These are phyloP conservation scores for Hypoxylon sp. DNA, from an alignment of 2,329 filamentous ascomycete species.

Conservation along the genomic window DNA sequence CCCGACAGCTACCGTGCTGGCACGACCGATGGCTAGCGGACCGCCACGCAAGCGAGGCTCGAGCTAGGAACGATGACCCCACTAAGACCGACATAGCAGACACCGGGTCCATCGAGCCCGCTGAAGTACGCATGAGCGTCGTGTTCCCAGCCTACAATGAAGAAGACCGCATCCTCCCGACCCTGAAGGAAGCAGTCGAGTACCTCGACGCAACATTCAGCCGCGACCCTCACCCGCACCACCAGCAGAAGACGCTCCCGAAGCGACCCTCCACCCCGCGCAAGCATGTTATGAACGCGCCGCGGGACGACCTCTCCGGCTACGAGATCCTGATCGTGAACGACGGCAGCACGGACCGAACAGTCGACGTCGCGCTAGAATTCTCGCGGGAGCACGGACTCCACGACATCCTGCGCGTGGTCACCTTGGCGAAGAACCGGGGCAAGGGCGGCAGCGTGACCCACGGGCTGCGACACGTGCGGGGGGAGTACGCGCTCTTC, in stretches of 20 bases:
- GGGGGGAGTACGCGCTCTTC: conserved; percentile 90
- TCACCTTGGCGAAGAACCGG: conserved; percentile 82
- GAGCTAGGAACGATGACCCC: conserved; percentile 53
- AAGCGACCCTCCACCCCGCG: conserved; percentile 50
- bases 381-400: conserved; percentile 82
- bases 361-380: conserved; percentile 80
- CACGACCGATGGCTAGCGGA: conserved; percentile 79
- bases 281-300: conserved; percentile 54
- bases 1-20: conserved; percentile 83
- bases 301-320: conserved; percentile 62
- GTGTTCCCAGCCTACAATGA: conserved; percentile 98
- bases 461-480: conserved; percentile 91
- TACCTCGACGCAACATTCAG: conserved; percentile 86
- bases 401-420: conserved; percentile 83
- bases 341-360: conserved; percentile 88
- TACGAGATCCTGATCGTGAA: conserved; percentile 96
- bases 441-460: conserved; percentile 97
- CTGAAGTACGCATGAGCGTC: conserved; percentile 88
- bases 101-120: conserved; percentile 73
- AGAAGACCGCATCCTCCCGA: conserved; percentile 82
- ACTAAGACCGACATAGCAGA: conserved; percentile 58
- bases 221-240: conserved; percentile 51
- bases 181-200: conserved; percentile 89
- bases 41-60: conserved; percentile 64
- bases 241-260: conserved; percentile 46